A percentile compares a stretch with the other conserved stretches of the same genome.
Conservation (phyloP, 2,329 filamentous ascomycete species). For the Emmonsiellopsis sp. region DNA sequence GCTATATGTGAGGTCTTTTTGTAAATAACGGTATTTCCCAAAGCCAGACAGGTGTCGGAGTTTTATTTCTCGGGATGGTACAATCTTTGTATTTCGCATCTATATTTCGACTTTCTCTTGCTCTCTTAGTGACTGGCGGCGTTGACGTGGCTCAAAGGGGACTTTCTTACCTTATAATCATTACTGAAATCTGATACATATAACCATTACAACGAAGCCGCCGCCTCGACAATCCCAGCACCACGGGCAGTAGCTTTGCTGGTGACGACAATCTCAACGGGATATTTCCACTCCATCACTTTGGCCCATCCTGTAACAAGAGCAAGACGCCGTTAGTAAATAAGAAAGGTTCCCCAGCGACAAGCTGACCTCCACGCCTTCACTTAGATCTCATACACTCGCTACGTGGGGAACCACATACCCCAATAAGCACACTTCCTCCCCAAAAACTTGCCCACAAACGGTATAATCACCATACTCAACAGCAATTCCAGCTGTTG, state of each 20-base stretch:
- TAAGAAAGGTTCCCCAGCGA: not conserved
- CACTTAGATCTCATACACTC: too few species aligned
- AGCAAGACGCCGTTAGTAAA: conserved; percentile 7
- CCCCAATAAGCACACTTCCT: conserved; percentile 95
- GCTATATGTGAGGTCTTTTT: too few species aligned
- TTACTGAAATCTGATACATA: not conserved
- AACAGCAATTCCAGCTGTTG: conserved; percentile 88
- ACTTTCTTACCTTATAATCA: not conserved
- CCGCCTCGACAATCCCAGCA: conserved; percentile 53
- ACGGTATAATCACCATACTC: conserved; percentile 90
- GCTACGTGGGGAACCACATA: conserved; percentile 32
- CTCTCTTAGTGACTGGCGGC: too few species aligned
- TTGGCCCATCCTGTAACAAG: conserved; percentile 65
- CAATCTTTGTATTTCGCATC: too few species aligned
- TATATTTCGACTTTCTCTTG: too few species aligned
- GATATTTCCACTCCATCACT: conserved; percentile 92
- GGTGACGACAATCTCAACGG: conserved; percentile 58
- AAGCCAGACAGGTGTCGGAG: too few species aligned
- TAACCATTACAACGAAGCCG: conserved; percentile 24
- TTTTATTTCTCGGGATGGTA: too few species aligned
- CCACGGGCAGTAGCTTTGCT: conserved; percentile 55
- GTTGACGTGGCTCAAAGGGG: too few species aligned
- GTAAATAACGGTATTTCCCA: too few species aligned
- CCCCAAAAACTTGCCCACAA: conserved; percentile 88
- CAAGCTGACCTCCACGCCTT: too few species aligned